phyloP scores from a whole-genome alignment of 345 rosid genomes.

The Carallia brachiata region DNA sequence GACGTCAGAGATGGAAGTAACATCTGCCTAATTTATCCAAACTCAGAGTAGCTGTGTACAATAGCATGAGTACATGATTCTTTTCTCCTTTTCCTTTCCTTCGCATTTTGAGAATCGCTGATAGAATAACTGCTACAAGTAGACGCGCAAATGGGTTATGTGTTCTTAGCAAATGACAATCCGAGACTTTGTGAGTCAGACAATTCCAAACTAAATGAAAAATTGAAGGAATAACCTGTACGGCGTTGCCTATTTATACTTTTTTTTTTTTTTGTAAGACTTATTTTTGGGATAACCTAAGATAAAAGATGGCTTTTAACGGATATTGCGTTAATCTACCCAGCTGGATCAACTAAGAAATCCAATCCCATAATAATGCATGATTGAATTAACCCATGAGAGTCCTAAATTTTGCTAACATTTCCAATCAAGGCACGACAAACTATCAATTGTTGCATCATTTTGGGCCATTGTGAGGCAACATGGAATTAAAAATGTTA shows the following conservation, averaged over 20 bases:
- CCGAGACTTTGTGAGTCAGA: too few species aligned
- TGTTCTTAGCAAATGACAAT: neutral
- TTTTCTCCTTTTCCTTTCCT: conserved; percentile 4
- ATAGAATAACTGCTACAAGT: too few species aligned
- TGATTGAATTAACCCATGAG: neutral
- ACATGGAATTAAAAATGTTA: conserved; percentile 16
- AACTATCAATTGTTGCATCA: conserved; percentile 10
- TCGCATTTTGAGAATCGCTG: neutral
- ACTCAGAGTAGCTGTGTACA: conserved; percentile 1
- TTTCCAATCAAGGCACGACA: neutral
- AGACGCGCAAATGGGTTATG: neutral
- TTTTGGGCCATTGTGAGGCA: neutral
- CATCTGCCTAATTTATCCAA: neutral
- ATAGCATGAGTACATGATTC: conserved; percentile 18
- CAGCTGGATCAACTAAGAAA: too few species aligned
- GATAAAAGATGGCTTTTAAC: too few species aligned
- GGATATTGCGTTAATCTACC: too few species aligned
- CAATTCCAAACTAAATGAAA: rapidly evolving
- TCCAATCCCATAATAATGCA: too few species aligned
- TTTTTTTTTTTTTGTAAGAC: too few species aligned
- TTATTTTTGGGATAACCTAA: too few species aligned
- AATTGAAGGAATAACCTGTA: too few species aligned
- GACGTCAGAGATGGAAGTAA: conserved; percentile 45
- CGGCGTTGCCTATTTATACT: too few species aligned
- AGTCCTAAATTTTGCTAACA: conserved; percentile 4